Percentiles rank a stretch among this genome's conserved stretches.
These are phyloP conservation scores for Cladorrhinum samala DNA, from an alignment of 495 filamentous ascomycete species.

Conservation along the genomic window DNA sequence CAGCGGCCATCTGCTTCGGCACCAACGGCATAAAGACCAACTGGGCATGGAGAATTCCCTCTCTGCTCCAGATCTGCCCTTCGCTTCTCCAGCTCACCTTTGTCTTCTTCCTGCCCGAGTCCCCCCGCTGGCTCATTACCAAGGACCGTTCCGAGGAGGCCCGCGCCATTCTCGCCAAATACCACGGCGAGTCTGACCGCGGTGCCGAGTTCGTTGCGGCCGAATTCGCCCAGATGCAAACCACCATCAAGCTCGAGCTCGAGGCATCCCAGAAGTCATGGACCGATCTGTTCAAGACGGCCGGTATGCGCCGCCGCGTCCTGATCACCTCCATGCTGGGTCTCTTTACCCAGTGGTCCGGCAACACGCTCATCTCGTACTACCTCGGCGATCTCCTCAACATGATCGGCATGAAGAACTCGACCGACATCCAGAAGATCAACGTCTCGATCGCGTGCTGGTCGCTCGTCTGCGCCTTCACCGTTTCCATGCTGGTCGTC, in stretches of 20 bases:
- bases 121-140: slow-evolving; percentile 53
- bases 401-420: slow-evolving; percentile 45
- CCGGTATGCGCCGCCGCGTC: slow-evolving; percentile 52
- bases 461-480: slow-evolving; percentile 46
- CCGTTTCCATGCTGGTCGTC: slow-evolving; percentile 47
- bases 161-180: slow-evolving; percentile 49
- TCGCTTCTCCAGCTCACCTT: slow-evolving; percentile 53
- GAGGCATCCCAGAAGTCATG: slow-evolving; percentile 50
- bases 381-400: slow-evolving; percentile 48
- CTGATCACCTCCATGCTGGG: slow-evolving; percentile 53
- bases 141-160: slow-evolving; percentile 57
- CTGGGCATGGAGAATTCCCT: slow-evolving; percentile 64
- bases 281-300: slow-evolving; percentile 47
- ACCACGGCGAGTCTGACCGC: slow-evolving; percentile 55
- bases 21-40: slow-evolving; percentile 50
- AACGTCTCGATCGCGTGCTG: slow-evolving; percentile 57
- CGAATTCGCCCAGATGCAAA: slow-evolving; percentile 57
- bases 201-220: slow-evolving; percentile 51
- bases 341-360: slow-evolving; percentile 60
- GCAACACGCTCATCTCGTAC: slow-evolving; percentile 59
- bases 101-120: slow-evolving; percentile 53
- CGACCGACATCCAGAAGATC: slow-evolving; percentile 46
- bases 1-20: slow-evolving; percentile 53
- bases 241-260: slow-evolving; percentile 51
- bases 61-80: slow-evolving; percentile 50